Evolutionary conservation across 345 rosid genomes (phyloP).

Genomic region (Rhodomyrtus tomentosa): DNA sequence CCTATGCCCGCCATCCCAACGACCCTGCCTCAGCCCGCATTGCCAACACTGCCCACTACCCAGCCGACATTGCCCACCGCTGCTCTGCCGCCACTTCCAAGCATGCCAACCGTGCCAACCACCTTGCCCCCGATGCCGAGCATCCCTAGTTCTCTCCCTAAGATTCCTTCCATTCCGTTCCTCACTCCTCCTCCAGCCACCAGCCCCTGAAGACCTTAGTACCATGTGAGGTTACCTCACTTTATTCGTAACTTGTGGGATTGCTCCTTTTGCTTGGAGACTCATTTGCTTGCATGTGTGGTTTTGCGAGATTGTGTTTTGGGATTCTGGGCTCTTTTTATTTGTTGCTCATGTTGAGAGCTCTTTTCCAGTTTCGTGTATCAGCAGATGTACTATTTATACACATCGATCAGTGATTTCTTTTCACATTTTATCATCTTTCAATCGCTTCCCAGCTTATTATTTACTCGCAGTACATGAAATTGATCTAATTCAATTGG

Average conservation of each 20-base stretch:
- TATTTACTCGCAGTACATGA: background rate
- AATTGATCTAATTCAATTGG: background rate
- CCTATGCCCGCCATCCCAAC: slow-evolving; percentile 2
- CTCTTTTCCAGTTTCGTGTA: background rate
- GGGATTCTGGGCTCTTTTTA: background rate
- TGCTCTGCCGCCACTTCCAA: slow-evolving; percentile 6
- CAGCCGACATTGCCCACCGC: slow-evolving; percentile 6
- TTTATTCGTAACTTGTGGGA: background rate
- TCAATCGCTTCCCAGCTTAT: background rate
- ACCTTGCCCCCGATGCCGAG: slow-evolving; percentile 13
- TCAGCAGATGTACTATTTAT: background rate
- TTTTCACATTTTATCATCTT: background rate
- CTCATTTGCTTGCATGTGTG: background rate
- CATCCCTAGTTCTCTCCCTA: slow-evolving; percentile 8
- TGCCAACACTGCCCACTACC: slow-evolving; percentile 5
- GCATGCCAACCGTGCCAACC: background rate
- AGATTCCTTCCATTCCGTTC: slow-evolving; percentile 22
- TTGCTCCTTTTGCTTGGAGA: background rate
- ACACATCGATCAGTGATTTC: background rate
- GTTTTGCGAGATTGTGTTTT: background rate
- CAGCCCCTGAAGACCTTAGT: slow-evolving; percentile 3
- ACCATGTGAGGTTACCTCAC: background rate
- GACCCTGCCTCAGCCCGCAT: slow-evolving; percentile 1
- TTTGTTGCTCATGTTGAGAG: background rate
- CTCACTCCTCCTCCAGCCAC: slow-evolving; percentile 19